Evolutionary conservation across 1,284 basidiomycete genomes (phyloP).

Genomic region (Mycocalia duriaeana): DNA sequence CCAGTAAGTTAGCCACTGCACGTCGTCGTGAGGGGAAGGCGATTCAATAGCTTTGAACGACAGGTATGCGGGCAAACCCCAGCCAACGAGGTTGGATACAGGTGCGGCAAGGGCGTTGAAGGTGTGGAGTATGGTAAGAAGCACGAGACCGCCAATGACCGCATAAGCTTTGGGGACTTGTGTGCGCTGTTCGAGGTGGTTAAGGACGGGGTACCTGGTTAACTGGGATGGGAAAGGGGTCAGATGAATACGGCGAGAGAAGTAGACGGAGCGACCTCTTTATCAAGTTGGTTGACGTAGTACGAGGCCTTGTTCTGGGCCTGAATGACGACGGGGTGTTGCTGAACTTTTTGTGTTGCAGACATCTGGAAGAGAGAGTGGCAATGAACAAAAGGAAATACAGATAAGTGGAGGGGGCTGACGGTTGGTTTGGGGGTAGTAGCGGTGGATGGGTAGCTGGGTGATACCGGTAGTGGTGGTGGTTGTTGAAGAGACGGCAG

Average conservation of each 20-base stretch:
- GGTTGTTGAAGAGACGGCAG: slow-evolving; percentile 13
- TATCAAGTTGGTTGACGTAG: slow-evolving; percentile 85
- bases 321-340: slow-evolving; percentile 82
- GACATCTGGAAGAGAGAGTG: slow-evolving; percentile 52
- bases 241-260: slow-evolving; percentile 13
- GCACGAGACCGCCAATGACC: slow-evolving; percentile 67
- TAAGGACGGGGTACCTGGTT: slow-evolving; percentile 85
- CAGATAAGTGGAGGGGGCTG: slow-evolving; percentile 4
- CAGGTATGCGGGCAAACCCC: slow-evolving; percentile 80
- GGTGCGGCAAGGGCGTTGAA: slow-evolving; percentile 80
- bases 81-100: slow-evolving; percentile 81
- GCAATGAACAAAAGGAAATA: slow-evolving; percentile 4
- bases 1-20: slow-evolving; percentile 91
- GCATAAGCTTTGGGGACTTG: slow-evolving; percentile 92
- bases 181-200: slow-evolving; percentile 83
- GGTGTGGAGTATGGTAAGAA: slow-evolving; percentile 70
- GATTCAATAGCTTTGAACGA: slow-evolving; percentile 83
- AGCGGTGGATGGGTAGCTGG: slow-evolving; percentile 13
- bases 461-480: slow-evolving; percentile 15
- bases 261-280: slow-evolving; percentile 61
- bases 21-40: slow-evolving; percentile 68
- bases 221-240: slow-evolving; percentile 48
- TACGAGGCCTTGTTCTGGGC: slow-evolving; percentile 71
- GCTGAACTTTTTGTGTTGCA: slow-evolving; percentile 69
- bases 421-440: not conserved